phyloP scores from a whole-genome alignment of 768 basidiomycete species.

The Boletus tomentosulus region DNA sequence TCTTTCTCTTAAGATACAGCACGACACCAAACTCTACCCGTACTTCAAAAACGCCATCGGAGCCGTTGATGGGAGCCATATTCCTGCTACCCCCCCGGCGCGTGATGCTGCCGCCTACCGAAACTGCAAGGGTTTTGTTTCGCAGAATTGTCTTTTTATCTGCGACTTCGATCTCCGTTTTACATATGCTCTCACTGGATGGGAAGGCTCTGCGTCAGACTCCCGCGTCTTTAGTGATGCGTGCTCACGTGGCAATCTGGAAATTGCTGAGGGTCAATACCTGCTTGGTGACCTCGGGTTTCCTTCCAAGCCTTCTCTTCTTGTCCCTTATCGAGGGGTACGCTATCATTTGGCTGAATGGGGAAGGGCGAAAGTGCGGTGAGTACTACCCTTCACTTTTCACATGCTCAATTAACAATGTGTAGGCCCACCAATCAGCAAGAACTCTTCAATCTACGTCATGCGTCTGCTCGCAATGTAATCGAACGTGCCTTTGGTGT shows the following conservation, averaged over 20 bases:
- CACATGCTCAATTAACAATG: not conserved
- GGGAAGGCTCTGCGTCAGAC: not conserved
- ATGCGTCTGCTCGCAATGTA: conserved; percentile 9
- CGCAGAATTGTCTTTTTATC: not conserved
- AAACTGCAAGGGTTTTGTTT: not conserved
- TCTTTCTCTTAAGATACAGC: too few species aligned
- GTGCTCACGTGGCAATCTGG: not conserved
- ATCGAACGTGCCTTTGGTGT: not conserved
- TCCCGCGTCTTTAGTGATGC: not conserved
- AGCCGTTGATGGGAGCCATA: too few species aligned
- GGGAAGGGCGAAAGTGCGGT: conserved; percentile 1
- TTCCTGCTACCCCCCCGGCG: too few species aligned
- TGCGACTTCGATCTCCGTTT: not conserved
- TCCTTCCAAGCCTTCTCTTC: conserved; percentile 7
- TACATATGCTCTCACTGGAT: not conserved
- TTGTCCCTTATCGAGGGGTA: conserved; percentile 36
- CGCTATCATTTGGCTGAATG: conserved; percentile 38
- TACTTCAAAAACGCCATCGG: too few species aligned
- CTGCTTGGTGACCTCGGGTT: not conserved
- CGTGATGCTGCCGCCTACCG: too few species aligned
- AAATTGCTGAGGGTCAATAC: not conserved
- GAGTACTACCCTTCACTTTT: not conserved
- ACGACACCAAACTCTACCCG: too few species aligned
- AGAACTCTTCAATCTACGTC: conserved; percentile 25
- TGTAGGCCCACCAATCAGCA: conserved; percentile 9